Conservation (phyloP, 192 early-diverging fungal genomes). For the Podila epigama region DNA sequence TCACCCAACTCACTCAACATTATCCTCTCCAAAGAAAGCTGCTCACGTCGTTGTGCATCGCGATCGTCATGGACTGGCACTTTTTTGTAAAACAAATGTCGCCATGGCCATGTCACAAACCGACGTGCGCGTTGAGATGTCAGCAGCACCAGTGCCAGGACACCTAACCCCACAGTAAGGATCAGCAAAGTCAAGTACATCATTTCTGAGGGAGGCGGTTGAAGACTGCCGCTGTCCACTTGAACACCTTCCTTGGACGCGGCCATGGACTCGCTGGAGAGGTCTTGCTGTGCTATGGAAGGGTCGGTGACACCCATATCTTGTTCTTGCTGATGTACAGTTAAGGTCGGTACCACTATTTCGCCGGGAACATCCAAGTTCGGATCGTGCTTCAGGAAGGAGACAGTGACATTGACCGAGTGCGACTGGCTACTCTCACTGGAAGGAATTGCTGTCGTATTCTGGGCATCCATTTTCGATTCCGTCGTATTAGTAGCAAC, state of each 20-base stretch:
- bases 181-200: constrained; percentile 16
- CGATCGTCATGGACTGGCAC: background rate
- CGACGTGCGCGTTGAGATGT: constrained; percentile 14
- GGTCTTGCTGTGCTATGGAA: background rate
- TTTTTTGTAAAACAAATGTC: constrained; percentile 19
- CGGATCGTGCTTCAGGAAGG: background rate
- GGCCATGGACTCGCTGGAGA: background rate
- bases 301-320: background rate
- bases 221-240: no score
- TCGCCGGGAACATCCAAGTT: no score
- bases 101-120: constrained; percentile 7
- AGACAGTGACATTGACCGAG: constrained; percentile 8
- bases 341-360: background rate
- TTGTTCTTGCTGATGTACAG: background rate
- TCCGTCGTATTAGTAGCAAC: no score
- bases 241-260: background rate
- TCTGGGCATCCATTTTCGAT: no score
- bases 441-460: background rate
- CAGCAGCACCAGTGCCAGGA: background rate
- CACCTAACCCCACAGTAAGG: constrained; percentile 1
- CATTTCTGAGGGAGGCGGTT: constrained; percentile 3
- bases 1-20: constrained; percentile 33
- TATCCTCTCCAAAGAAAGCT: constrained; percentile 12
- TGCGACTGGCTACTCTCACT: background rate
- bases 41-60: background rate